phyloP scores from a whole-genome alignment of 108 stramenopile genomes.

The Cyclotella sp. region DNA sequence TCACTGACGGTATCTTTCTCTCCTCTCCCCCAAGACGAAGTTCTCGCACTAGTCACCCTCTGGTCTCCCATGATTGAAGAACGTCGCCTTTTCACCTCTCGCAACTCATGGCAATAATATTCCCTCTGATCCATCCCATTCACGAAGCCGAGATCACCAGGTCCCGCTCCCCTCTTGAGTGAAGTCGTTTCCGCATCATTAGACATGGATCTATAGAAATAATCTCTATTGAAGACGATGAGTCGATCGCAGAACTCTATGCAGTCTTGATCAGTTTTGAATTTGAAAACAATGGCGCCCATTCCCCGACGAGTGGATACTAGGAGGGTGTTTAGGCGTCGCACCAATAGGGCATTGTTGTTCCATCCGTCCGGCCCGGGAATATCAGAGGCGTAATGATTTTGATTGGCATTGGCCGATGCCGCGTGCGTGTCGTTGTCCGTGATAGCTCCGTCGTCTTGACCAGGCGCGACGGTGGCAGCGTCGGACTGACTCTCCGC shows the following conservation, averaged over 20 bases:
- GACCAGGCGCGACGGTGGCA: not conserved
- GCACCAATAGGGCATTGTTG: conserved; percentile 51
- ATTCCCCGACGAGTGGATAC: conserved; percentile 44
- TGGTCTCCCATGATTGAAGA: conserved; percentile 21
- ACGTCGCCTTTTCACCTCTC: conserved; percentile 21
- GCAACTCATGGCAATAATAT: conserved; percentile 16
- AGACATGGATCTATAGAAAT: conserved; percentile 15
- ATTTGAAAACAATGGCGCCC: conserved; percentile 49
- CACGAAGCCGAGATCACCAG: not conserved
- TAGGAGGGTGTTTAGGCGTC: conserved; percentile 43
- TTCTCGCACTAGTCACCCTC: not conserved
- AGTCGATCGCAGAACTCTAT: conserved; percentile 51
- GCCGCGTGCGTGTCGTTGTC: not conserved
- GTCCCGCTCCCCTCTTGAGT: not conserved
- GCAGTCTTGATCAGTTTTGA: conserved; percentile 35
- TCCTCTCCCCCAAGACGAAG: not conserved
- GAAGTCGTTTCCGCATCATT: not conserved
- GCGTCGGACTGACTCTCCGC: conserved; percentile 2
- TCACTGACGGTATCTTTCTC: not conserved
- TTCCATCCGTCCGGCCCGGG: conserved; percentile 52
- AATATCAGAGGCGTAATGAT: conserved; percentile 13
- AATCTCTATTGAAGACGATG: conserved; percentile 42
- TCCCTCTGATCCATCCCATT: conserved; percentile 42
- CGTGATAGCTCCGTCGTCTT: not conserved
- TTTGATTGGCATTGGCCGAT: conserved; percentile 1